phyloP scores from a whole-genome alignment of 2,329 filamentous ascomycete species.

The Cladosporium velox region DNA sequence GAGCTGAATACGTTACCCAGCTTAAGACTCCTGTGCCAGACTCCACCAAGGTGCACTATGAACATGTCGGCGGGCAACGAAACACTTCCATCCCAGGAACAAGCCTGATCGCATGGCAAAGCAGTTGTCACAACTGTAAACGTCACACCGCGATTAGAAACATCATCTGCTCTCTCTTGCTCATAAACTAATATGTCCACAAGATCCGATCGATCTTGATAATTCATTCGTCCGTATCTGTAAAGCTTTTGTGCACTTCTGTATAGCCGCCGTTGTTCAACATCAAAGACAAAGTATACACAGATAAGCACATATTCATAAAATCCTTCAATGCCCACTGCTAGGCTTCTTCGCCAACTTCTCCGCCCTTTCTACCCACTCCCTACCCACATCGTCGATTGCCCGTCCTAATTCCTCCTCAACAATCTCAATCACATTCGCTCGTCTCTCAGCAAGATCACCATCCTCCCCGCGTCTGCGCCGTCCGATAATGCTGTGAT shows the following conservation, averaged over 20 bases:
- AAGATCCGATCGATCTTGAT: not conserved
- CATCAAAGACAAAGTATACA: not conserved
- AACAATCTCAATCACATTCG: conserved; percentile 64
- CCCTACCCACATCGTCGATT: conserved; percentile 45
- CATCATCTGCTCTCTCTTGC: not conserved
- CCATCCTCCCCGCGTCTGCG: not conserved
- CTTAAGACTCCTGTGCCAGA: too few species aligned
- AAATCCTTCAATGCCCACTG: conserved; percentile 43
- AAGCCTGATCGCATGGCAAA: not conserved
- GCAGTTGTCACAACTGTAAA: not conserved
- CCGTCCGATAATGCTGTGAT: conserved; percentile 77
- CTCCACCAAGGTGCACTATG: too few species aligned
- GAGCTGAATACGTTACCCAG: too few species aligned
- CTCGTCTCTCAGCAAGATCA: conserved; percentile 57
- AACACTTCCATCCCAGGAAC: too few species aligned
- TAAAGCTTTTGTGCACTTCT: not conserved
- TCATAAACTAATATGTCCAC: not conserved
- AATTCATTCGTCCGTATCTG: not conserved
- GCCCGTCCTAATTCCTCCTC: conserved; percentile 54
- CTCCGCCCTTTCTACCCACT: conserved; percentile 56
- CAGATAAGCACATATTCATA: not conserved
- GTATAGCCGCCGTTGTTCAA: not conserved
- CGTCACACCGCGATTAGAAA: too few species aligned
- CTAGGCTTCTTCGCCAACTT: conserved; percentile 50
- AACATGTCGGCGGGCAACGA: too few species aligned